A percentile compares a stretch with the other conserved stretches of the same genome.
phyloP scores from a whole-genome alignment of 2,329 filamentous ascomycete genomes.

The Xylaria arbuscula region DNA sequence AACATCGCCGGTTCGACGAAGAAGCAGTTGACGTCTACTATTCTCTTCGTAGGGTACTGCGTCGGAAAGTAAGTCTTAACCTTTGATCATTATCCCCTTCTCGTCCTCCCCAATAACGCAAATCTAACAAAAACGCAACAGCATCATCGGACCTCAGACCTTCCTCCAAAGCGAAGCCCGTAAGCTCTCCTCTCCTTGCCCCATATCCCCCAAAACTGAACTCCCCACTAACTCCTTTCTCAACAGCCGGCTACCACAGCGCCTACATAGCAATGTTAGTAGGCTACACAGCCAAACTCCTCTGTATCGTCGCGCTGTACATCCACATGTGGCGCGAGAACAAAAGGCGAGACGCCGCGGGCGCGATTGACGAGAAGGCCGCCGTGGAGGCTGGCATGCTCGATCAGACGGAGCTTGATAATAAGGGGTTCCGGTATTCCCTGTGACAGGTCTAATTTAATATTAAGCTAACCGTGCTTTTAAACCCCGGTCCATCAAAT shows the following conservation, averaged over 20 bases:
- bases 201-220: no score
- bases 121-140: slow-evolving; percentile 26
- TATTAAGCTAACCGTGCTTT: no score
- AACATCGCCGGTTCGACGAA: slow-evolving; percentile 51
- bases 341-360: slow-evolving; percentile 47
- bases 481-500: neutral
- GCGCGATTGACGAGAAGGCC: slow-evolving; percentile 43
- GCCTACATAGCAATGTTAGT: slow-evolving; percentile 51
- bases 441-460: slow-evolving; percentile 12
- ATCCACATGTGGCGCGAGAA: slow-evolving; percentile 48
- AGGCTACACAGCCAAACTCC: slow-evolving; percentile 48
- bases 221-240: neutral
- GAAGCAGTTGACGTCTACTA: slow-evolving; percentile 48
- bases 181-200: slow-evolving; percentile 33
- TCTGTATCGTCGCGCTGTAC: slow-evolving; percentile 46
- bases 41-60: slow-evolving; percentile 50
- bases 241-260: slow-evolving; percentile 47
- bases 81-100: neutral
- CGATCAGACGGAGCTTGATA: slow-evolving; percentile 49
- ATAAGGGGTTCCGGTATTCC: slow-evolving; percentile 49
- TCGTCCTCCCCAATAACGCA: neutral
- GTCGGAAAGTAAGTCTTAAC: slow-evolving; percentile 44
- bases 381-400: slow-evolving; percentile 50
- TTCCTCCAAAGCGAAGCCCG: slow-evolving; percentile 44
- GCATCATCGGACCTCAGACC: slow-evolving; percentile 51